Evolutionary conservation across 768 basidiomycete genomes (phyloP), one percentile per base, ranked within the genome.

Genomic region (Pulveroboletus sp.): DNA sequence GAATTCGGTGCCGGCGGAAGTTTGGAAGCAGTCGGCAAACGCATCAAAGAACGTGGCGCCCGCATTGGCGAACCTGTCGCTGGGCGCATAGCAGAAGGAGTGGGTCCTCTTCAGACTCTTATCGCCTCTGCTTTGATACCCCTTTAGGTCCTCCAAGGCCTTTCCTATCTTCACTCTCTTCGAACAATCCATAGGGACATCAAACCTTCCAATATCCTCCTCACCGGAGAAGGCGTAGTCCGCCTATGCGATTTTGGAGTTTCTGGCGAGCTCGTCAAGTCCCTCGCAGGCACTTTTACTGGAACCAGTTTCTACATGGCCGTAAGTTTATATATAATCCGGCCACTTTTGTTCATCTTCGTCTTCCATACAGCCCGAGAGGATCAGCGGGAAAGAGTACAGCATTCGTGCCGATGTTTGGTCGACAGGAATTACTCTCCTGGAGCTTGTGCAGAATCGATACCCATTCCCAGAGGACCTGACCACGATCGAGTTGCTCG

Each of bases 221-320:
- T 98, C 50, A 91, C 93, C 32, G 79, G 81, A 40, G 85, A 92
- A 62, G 97, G 97, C 25, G 70, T 92, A 40, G 85, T 98, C 63
- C 97, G 94, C 67, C 77, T 99, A 4, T 85, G 81, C 66, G 97
- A 99, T 70, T 99, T 99, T 63, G 97, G 97, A 27, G 97, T 98
- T 17, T 97, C 95, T 23, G 97, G 95, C 35, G 91, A 97, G 69
- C 78, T 99, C 20, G 84, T 97, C 59, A 84, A 88, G 62, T 92
- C 89, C 43, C 69, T 89, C 53, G 97, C 97, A 14, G 90, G 90
- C 45, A 98, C 97, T 1, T 98, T 97, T 64, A 98, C 95, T 1
- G 97, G 97, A 7, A 98, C 95, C 37, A 93, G 93, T 64, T 88
- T 90, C 57, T 99, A 98, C 71, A 98, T 98, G 95, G 94, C 97